A percentile compares a stretch with the other conserved stretches of the same genome.
Evolutionary conservation across 108 stramenopile species (phyloP).

Genomic region (Parietichytrium sp.): DNA sequence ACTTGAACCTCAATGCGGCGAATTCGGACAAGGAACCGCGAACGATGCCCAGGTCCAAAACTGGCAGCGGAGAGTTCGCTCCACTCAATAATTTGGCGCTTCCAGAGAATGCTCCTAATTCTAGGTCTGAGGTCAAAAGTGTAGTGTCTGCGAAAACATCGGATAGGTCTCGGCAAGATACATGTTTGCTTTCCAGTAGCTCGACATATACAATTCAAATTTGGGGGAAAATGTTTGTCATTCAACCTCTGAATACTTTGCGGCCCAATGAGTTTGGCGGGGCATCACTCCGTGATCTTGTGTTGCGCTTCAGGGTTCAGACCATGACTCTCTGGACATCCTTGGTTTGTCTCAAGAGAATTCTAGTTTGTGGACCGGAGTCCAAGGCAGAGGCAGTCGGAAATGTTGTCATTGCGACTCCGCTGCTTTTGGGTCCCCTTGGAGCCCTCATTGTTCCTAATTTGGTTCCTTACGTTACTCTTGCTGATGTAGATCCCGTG

Average conservation of each 20-base stretch:
- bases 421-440: background rate
- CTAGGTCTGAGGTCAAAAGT: background rate
- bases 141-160: background rate
- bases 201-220: slow-evolving; percentile 24
- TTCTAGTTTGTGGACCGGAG: slow-evolving; percentile 31
- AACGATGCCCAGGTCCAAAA: background rate
- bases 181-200: background rate
- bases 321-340: slow-evolving; percentile 19
- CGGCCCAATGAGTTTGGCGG: slow-evolving; percentile 17
- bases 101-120: background rate
- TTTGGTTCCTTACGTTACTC: background rate
- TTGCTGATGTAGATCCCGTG: slow-evolving; percentile 23
- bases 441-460: slow-evolving; percentile 16
- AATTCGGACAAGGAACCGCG: background rate
- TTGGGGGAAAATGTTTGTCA: slow-evolving; percentile 34
- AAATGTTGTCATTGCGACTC: background rate
- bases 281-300: background rate
- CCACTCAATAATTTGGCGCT: background rate
- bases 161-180: too few relatives aligned
- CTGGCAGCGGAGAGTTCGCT: background rate
- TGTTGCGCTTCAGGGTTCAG: background rate
- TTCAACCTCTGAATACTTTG: background rate
- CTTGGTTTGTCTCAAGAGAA: background rate
- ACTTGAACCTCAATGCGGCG: background rate
- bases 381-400: background rate